These are phyloP conservation scores for Claviceps sp. DNA, from an alignment of 2,329 filamentous ascomycete genomes.

Conservation along the genomic window DNA sequence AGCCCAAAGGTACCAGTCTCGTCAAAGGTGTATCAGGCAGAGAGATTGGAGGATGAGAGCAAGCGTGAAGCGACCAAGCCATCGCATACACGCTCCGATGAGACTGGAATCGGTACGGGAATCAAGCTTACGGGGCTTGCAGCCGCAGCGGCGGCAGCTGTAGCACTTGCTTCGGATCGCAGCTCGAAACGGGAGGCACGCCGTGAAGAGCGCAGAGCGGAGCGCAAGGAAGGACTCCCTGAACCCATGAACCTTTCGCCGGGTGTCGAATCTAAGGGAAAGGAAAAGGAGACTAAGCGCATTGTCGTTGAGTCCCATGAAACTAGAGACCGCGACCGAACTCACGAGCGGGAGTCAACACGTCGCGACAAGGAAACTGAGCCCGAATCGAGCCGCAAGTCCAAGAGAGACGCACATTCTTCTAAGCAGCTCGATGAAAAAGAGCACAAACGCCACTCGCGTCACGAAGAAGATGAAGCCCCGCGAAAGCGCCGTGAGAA, in stretches of 20 bases:
- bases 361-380: conserved; percentile 12
- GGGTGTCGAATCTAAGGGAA: not conserved
- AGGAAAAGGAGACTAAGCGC: conserved; percentile 4
- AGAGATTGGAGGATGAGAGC: conserved; percentile 23
- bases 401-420: conserved; percentile 17
- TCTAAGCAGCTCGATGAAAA: conserved; percentile 17
- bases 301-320: conserved; percentile 4
- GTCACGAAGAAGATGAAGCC: conserved; percentile 19
- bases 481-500: conserved; percentile 17
- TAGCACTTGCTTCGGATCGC: conserved; percentile 15
- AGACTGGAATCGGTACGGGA: conserved; percentile 27
- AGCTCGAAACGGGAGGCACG: conserved; percentile 9
- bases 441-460: conserved; percentile 17
- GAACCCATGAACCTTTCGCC: conserved; percentile 2
- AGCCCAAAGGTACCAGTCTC: conserved; percentile 65
- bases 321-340: conserved; percentile 10
- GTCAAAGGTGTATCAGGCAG: conserved; percentile 49
- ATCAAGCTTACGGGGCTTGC: conserved; percentile 33
- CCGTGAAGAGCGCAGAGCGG: conserved; percentile 11
- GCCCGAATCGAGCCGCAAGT: conserved; percentile 10
- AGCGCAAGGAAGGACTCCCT: conserved; percentile 11
- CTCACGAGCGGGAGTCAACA: conserved; percentile 12
- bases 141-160: conserved; percentile 34
- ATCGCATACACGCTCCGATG: conserved; percentile 20
- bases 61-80: conserved; percentile 19